Evolutionary conservation across 805 yeast genomes (phyloP).

Genomic region (Scheffersomyces spartinae): DNA sequence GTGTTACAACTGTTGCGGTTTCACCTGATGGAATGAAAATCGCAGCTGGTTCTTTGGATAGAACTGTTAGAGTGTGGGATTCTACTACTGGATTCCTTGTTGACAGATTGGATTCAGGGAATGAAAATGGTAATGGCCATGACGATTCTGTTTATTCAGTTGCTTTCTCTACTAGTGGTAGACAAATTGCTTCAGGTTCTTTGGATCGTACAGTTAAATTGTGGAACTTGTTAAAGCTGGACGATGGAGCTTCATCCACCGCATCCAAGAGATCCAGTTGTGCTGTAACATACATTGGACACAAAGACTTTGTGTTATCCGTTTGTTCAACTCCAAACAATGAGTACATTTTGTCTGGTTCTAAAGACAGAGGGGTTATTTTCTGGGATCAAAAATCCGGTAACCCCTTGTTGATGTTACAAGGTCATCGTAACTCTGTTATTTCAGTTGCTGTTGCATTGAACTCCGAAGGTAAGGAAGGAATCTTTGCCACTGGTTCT

Average conservation of each 20-base stretch:
- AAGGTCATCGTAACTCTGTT: slow-evolving; percentile 93
- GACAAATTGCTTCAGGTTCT: slow-evolving; percentile 88
- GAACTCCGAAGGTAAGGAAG: slow-evolving; percentile 58
- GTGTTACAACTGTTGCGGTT: slow-evolving; percentile 95
- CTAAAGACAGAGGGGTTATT: slow-evolving; percentile 93
- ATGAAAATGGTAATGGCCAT: slow-evolving; percentile 84
- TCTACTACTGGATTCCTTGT: slow-evolving; percentile 84
- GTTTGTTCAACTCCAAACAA: slow-evolving; percentile 92
- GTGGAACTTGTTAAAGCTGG: no score
- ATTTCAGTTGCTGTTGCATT: slow-evolving; percentile 89
- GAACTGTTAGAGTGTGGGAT: slow-evolving; percentile 96
- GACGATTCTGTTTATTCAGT: slow-evolving; percentile 93
- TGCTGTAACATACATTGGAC: slow-evolving; percentile 90
- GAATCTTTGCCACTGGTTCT: slow-evolving; percentile 91
- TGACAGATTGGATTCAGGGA: slow-evolving; percentile 84
- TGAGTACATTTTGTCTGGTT: slow-evolving; percentile 84
- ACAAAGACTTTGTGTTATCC: slow-evolving; percentile 88
- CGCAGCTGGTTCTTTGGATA: slow-evolving; percentile 94
- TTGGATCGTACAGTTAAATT: slow-evolving; percentile 91
- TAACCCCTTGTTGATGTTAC: slow-evolving; percentile 87
- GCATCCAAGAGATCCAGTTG: slow-evolving; percentile 41
- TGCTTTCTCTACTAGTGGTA: slow-evolving; percentile 83
- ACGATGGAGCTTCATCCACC: slow-evolving; percentile 9
- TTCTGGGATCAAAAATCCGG: slow-evolving; percentile 93
- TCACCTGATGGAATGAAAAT: slow-evolving; percentile 90